Evolutionary conservation across 2,329 filamentous ascomycete genomes (phyloP), one percentile per base, ranked within the genome.

Genomic region (Bipolaris sorokiniana): DNA sequence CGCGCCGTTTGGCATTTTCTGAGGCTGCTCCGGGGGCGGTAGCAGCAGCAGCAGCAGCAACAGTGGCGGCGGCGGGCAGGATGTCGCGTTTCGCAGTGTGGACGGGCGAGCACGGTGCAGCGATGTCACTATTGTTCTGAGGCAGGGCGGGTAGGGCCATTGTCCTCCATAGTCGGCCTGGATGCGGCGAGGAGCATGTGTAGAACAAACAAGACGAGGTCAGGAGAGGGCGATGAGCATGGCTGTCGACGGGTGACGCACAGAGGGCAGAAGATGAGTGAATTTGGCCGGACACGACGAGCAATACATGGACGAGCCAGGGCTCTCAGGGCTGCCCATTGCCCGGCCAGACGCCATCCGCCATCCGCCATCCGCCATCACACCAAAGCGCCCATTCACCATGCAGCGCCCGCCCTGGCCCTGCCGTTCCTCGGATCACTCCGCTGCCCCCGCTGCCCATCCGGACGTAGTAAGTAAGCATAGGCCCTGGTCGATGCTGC

Each of bases 61-160:
- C 28, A 31, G 28, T 13, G 28, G 28, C 51, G 20, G 41, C 62
- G 11, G 63, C 66, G 56, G 66, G 61, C 60, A 70, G 48, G 46
- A 68, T 40, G 37, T 70, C 67, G 59, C 66, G 65, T 63, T 73
- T 71, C 54, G 57, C 60, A 49, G 20, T 11, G 5, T 63, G 57
- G 48, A 54, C 64, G 60, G 68, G 61, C 62, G 68, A 64, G 57
- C 60, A 69, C 61, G 68, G 70, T 52, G 65, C 63, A 61, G 61
- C 66, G 59, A 57, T 56, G 62, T 61, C 65, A 61, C 72, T 67
- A 23, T 33, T 20, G 33, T 34, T 46, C 62, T 69, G 66, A 59
- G 69, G 68, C 70, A 69, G 65, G 56, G 69, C 65, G 63, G 72
- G 65, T 59, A 69, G 60, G 59, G 71, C 71, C 74, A 76, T 76